Percentiles rank a stretch among this genome's conserved stretches.
Conservation (phyloP, 1,284 basidiomycete genomes). For the Leucoagaricus sp. region DNA sequence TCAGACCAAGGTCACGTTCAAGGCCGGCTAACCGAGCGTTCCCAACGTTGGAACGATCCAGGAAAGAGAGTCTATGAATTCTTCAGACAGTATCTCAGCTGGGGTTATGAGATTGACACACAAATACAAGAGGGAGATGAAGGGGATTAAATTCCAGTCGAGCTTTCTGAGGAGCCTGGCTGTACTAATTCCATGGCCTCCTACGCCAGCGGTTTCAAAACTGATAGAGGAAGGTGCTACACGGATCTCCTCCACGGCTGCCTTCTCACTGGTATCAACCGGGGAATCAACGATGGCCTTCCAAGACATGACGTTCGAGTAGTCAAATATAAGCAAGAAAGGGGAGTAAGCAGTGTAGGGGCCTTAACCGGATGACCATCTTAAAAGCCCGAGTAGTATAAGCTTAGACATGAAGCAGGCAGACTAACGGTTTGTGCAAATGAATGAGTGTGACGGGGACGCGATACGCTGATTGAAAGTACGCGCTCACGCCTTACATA, state of each 20-base stretch:
- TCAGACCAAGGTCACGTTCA: slow-evolving; percentile 32
- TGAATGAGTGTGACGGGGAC: too few species aligned
- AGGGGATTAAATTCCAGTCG: slow-evolving; percentile 30
- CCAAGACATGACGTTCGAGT: slow-evolving; percentile 2
- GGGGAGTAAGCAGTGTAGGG: too few species aligned
- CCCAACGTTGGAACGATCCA: slow-evolving; percentile 48
- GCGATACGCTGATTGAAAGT: too few species aligned
- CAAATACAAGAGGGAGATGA: slow-evolving; percentile 30
- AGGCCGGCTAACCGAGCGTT: slow-evolving; percentile 44
- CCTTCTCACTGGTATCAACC: background rate
- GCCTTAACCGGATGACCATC: too few species aligned
- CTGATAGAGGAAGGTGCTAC: background rate
- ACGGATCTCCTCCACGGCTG: background rate
- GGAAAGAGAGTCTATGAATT: slow-evolving; percentile 32
- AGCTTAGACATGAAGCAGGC: too few species aligned
- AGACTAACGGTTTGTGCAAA: too few species aligned
- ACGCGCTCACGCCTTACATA: too few species aligned
- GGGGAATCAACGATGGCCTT: slow-evolving; percentile 1
- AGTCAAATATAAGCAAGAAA: too few species aligned
- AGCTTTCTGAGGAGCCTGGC: slow-evolving; percentile 27
- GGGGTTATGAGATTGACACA: slow-evolving; percentile 12
- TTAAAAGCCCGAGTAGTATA: too few species aligned
- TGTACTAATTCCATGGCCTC: slow-evolving; percentile 22
- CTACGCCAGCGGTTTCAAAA: slow-evolving; percentile 17
- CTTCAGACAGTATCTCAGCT: background rate